Base-by-base conservation (phyloP, 768 basidiomycete species). In the Rhizopogon vulgaris region DNA sequence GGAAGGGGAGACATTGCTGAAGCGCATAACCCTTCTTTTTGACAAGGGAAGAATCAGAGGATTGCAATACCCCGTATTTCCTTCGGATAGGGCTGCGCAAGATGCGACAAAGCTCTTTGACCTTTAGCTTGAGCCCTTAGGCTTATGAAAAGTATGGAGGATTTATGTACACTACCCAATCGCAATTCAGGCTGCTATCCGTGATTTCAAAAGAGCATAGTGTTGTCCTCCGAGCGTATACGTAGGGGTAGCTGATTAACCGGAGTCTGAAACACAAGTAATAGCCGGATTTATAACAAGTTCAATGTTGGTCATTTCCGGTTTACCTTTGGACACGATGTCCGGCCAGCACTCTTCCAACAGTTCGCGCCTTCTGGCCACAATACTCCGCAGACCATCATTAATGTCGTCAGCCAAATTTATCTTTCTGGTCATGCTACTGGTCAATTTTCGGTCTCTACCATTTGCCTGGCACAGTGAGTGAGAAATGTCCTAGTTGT, bases 381-480 rank as follows among this genome's bases (percentile, higher is more conserved):
- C 17, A 24, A 49, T 49, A 17, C 48, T 12, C 7, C 28, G 11
- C 28, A 17, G 25, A n/a, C 24, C 24, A 10, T 32, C 30, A 11
- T 45, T 24, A n/a, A 17, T 18, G 41, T 12, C 25, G 24, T 38
- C 49, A 14, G 51, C 68, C 52, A 84, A 79, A 64, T 72, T 70
- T 55, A 47, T 79, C 37, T 49, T 77, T n/a, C 56, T 61, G 38
- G 32, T 82, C 17, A 50, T 87, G 0, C 67, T 87, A 43, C 60
- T 86, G n/a, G 38, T 82, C 17, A 87, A 88, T 53, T 53, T 69
- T 15, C 78, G 80, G 17, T 84, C 84, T 12, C 76, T 79, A 62
- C 87, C 87, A 1, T 60, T 85, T 18, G 71, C 71, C 27, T 89
- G 86, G 85, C 86, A 87, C 58, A 58, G 86, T 87, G 60, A 62